phyloP scores from a whole-genome alignment of 169 alveolate species.

The Plasmodium blacklocki region DNA sequence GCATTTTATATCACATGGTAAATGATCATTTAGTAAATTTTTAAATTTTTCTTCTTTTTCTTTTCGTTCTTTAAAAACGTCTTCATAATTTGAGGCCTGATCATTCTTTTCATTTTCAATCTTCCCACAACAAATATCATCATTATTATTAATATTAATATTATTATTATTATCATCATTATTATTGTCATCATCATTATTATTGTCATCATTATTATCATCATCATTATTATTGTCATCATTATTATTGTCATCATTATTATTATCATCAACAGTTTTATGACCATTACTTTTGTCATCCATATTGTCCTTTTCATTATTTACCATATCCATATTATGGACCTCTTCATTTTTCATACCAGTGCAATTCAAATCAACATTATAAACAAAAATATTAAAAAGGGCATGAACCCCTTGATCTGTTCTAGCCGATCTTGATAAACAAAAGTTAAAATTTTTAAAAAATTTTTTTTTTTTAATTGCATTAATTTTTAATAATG shows the following conservation, averaged over 20 bases:
- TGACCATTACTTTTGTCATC: background rate
- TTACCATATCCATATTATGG: background rate
- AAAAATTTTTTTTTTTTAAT: slow-evolving; percentile 77
- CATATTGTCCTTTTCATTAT: background rate
- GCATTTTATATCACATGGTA: slow-evolving; percentile 83
- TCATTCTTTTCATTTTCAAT: background rate
- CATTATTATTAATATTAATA: background rate
- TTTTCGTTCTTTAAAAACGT: slow-evolving; percentile 36
- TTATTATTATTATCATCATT: background rate
- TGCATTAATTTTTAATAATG: slow-evolving; percentile 82
- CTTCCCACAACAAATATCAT: background rate
- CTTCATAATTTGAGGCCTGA: background rate
- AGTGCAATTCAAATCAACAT: slow-evolving; percentile 70
- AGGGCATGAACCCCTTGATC: slow-evolving; percentile 92
- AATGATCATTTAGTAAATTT: slow-evolving; percentile 65
- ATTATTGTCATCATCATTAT: background rate
- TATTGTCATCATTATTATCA: background rate
- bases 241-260: background rate
- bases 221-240: background rate
- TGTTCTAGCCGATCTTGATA: slow-evolving; percentile 90
- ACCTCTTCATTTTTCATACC: background rate
- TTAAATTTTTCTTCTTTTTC: slow-evolving; percentile 76
- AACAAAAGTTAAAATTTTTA: slow-evolving; percentile 41
- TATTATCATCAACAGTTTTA: background rate
- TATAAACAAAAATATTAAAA: slow-evolving; percentile 82